These are phyloP conservation scores for Quercus berberidifolia DNA, from an alignment of 306 rosid genomes.

Conservation along the genomic window DNA sequence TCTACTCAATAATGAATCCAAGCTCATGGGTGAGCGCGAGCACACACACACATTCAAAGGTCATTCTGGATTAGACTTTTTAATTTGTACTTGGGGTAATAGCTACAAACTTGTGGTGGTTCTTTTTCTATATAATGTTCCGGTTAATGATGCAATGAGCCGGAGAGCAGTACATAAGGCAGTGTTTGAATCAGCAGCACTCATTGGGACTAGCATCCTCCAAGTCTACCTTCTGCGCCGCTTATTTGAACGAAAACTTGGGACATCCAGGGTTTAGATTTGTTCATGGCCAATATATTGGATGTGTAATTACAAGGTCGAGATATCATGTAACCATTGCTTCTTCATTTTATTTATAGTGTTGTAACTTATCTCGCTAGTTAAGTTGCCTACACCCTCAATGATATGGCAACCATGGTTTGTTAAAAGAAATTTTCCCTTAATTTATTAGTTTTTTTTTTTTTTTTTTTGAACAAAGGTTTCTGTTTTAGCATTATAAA, in stretches of 20 bases:
- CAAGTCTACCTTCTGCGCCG: conserved; percentile 76
- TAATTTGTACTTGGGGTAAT: too few relatives aligned
- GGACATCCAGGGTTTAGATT: conserved; percentile 73
- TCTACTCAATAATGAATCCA: not conserved
- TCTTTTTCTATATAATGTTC: conserved; percentile 9
- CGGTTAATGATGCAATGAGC: conserved; percentile 93
- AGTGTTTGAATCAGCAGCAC: conserved; percentile 67
- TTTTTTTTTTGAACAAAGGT: not conserved
- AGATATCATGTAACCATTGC: not conserved
- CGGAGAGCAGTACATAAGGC: conserved; percentile 78
- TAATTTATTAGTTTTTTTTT: not conserved
- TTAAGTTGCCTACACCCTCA: too few relatives aligned
- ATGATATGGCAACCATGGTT: conserved; percentile 10
- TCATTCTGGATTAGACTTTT: too few relatives aligned
- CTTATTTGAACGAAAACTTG: conserved; percentile 69
- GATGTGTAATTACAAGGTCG: conserved; percentile 2
- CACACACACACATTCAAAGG: too few relatives aligned
- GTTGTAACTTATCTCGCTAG: not conserved
- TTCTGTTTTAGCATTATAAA: not conserved
- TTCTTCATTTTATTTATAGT: not conserved
- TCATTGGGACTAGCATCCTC: conserved; percentile 69
- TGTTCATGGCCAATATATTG: not conserved
- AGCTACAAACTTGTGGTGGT: too few relatives aligned
- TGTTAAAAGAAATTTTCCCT: conserved; percentile 4
- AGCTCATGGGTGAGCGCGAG: not conserved